Evolutionary conservation across 352 stramenopile genomes (phyloP), one percentile per base, ranked within the genome.

Genomic region (Blastocystis sp.): DNA sequence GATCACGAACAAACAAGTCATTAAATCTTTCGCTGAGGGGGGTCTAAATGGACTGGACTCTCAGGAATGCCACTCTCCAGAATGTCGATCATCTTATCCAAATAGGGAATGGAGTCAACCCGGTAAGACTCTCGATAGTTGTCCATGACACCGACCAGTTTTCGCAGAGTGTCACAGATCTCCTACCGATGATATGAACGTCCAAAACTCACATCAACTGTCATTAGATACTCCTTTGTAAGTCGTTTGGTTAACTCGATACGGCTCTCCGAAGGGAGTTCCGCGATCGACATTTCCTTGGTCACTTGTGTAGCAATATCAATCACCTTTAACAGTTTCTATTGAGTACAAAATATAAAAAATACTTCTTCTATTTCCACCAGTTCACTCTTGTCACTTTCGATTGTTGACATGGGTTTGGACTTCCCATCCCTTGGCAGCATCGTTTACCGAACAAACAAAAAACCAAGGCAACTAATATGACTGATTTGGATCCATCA

Each of bases 401-500:
- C 46, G 40, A 64, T 61, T 0, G 69, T 64, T 1, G n/a, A n/a
- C n/a, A n/a, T n/a, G n/a, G n/a, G n/a, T n/a, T n/a, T n/a, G n/a
- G n/a, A n/a, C n/a, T n/a, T n/a, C n/a, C n/a, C n/a, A n/a, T n/a
- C n/a, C n/a, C n/a, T n/a, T n/a, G n/a, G n/a, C n/a, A n/a, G n/a
- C n/a, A n/a, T n/a, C n/a, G 34, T 40, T 18, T 48, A 32, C 24
- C 18, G 27, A 63, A 81, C 44, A 81, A 81, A 81, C 44, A 72
- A 72, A 48, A 24, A 44, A 51, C 2, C 46, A 63, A 59, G 29
- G 16, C 46, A 64, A 44, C 32, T 63, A 78, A n/a, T 48, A 32
- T 65, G 24, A 69, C 57, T 81, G 44, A 64, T 64, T 54, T 27
- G 69, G 69, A 63, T 81, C 69, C 51, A 61, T 81, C 69, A 81